Evolutionary conservation across 2,329 filamentous ascomycete genomes (phyloP).

Genomic region (Cyclaneusma minus): DNA sequence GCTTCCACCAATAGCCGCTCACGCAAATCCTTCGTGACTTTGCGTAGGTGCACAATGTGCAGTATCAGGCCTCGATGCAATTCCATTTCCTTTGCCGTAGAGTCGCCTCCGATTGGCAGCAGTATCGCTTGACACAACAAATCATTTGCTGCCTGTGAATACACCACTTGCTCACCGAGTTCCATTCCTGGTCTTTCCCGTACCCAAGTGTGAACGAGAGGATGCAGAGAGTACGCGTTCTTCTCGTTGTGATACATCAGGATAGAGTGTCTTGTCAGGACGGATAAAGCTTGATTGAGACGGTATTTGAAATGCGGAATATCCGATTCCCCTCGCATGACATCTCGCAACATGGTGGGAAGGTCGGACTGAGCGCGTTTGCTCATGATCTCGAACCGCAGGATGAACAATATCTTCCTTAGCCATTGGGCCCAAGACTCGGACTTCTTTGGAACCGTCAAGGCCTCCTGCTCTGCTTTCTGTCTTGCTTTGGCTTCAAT

Average conservation of each 20-base stretch:
- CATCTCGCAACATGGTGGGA: conserved; percentile 8
- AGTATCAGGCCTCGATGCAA: conserved; percentile 12
- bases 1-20: conserved; percentile 4
- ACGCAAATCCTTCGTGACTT: conserved; percentile 5
- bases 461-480: conserved; percentile 2
- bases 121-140: conserved; percentile 13
- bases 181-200: conserved; percentile 15
- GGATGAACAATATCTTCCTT: too few species aligned
- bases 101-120: conserved; percentile 12
- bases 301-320: conserved; percentile 8
- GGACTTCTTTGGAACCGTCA: too few species aligned
- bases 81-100: conserved; percentile 7
- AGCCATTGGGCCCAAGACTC: too few species aligned
- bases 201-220: conserved; percentile 18
- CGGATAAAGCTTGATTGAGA: conserved; percentile 10
- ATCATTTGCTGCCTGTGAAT: conserved; percentile 15
- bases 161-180: conserved; percentile 14
- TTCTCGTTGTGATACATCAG: conserved; percentile 9
- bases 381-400: conserved; percentile 1
- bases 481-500: conserved; percentile 6
- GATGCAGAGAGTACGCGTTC: conserved; percentile 18
- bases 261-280: conserved; percentile 12
- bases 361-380: conserved; percentile 5
- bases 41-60: conserved; percentile 14
- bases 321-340: conserved; percentile 1